These are phyloP conservation scores for Talaromyces pinophilus DNA, from an alignment of 2,329 filamentous ascomycete species.

Conservation along the genomic window DNA sequence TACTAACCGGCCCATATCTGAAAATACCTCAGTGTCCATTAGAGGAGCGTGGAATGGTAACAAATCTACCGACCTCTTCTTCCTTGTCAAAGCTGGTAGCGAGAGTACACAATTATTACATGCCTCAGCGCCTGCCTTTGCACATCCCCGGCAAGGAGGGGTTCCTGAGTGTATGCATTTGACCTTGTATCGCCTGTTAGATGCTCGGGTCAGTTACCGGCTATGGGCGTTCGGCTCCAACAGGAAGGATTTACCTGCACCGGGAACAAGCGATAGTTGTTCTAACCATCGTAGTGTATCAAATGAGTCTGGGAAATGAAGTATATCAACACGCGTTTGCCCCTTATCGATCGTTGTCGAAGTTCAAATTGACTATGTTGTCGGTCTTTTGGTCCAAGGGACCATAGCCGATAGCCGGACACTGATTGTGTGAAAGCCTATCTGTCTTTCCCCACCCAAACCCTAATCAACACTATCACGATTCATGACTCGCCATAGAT, in stretches of 20 bases:
- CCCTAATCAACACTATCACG: neutral
- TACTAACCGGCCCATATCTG: neutral
- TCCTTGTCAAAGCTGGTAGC: conserved; percentile 21
- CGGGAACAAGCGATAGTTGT: conserved; percentile 5
- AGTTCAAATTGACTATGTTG: neutral
- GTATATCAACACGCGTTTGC: neutral
- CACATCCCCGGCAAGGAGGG: conserved; percentile 29
- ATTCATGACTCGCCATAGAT: neutral
- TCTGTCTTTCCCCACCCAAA: neutral
- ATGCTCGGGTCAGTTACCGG: neutral
- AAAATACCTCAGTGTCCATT: neutral
- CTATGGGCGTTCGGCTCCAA: neutral
- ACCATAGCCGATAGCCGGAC: neutral
- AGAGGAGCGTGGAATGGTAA: neutral
- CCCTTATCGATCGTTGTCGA: neutral
- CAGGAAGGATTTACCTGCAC: neutral
- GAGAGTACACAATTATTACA: conserved; percentile 24
- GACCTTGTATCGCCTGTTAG: conserved; percentile 28
- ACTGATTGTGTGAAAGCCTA: neutral
- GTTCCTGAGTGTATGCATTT: conserved; percentile 29
- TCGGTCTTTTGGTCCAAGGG: neutral
- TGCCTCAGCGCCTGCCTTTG: conserved; percentile 23
- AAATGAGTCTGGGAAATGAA: neutral
- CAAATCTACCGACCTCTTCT: conserved; percentile 7
- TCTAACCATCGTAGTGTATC: neutral